These are phyloP conservation scores for Trebouxia sp. DNA, from an alignment of 139 green algal species.

Conservation along the genomic window DNA sequence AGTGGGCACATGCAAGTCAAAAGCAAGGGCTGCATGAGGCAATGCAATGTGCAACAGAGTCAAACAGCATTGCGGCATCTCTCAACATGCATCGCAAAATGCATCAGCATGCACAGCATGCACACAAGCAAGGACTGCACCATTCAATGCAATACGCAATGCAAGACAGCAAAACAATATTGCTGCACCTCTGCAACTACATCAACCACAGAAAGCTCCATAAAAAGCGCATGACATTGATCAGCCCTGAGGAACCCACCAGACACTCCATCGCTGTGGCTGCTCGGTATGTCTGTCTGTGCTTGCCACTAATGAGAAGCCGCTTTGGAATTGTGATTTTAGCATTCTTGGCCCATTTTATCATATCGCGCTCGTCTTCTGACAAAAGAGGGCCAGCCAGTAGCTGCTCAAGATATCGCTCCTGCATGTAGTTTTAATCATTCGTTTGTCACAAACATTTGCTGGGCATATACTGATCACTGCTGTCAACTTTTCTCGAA, in stretches of 20 bases:
- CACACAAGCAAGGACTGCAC: no score
- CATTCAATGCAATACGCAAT: no score
- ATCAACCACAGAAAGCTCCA: not conserved
- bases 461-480: not conserved
- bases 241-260: constrained; percentile 26
- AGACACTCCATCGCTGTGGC: constrained; percentile 67
- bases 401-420: constrained; percentile 39
- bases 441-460: no score
- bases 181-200: no score
- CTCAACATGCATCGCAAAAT: no score
- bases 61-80: no score
- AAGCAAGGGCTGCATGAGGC: no score
- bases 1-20: no score
- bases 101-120: no score
- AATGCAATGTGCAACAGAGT: no score
- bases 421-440: no score
- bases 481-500: not conserved
- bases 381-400: constrained; percentile 44
- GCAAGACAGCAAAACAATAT: no score
- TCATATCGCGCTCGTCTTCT: constrained; percentile 52
- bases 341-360: constrained; percentile 66
- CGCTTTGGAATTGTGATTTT: constrained; percentile 53
- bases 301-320: constrained; percentile 34
- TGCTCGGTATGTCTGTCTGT: constrained; percentile 45
- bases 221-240: not conserved